Base-by-base conservation (phyloP, 352 stramenopile species). In the Globisporangium acanthophoron region DNA sequence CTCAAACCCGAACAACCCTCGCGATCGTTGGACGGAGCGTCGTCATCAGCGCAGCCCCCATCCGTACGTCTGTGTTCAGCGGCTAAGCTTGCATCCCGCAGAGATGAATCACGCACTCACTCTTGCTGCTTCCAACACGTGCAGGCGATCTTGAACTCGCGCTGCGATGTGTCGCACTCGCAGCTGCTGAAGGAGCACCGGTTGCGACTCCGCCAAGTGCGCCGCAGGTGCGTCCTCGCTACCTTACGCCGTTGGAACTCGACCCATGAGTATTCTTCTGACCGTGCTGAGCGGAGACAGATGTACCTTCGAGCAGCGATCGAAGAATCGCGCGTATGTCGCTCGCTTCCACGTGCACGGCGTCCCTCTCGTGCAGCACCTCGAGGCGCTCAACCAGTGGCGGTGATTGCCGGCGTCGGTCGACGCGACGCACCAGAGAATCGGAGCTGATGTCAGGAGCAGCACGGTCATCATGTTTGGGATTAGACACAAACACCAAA, bases 181-280 rank as follows among this genome's bases (percentile, higher is more conserved):
- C 69, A 87, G 24, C 63, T 90, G 33, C 67, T 90, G 31, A 78
- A 82, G 52, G 78, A 90, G 62, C 80, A 90, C 61, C 74, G 80
- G 20, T 70, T 66, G 45, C 80, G 73, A 7, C 88, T 85, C 50
- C 78, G 78, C 44, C 67, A 68, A 52, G 73, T 79, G 35, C 78
- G 78, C 44, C 65, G 73, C 66, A 73, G 76, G 80, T 88, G 39
- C 2, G 56, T 5, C 4, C 12, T 9, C 50, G 29, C 5, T 31
- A 46, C 1, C 20, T 33, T 39, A 16, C 29, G 33, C 33, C 24
- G 24, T 27, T 27, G 24, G 24, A 27, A 27, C 24, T 27, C 24
- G 24, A 27, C 24, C 24, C 24, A 27, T 27, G 24, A 27, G 24
- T 27, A 1, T 37, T 37, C 33, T 37, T 37, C 33, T 37, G 33